Conservation (phyloP, 495 filamentous ascomycete species). For the Neurospora pannonica region DNA sequence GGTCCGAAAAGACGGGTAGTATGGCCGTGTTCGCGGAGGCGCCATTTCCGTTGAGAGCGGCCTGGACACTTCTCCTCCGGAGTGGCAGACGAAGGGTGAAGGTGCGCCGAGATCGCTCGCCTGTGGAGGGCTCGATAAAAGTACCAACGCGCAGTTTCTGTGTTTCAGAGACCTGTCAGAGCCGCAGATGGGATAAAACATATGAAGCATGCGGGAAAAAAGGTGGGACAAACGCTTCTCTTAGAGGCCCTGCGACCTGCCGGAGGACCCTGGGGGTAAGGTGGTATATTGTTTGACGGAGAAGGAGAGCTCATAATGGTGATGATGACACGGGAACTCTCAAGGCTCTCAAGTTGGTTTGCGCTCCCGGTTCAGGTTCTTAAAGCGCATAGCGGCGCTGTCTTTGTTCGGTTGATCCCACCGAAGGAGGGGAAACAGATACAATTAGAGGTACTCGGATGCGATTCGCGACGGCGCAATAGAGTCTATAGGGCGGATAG, state of each 20-base stretch:
- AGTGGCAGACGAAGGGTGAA: slow-evolving; percentile 42
- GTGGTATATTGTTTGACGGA: background rate
- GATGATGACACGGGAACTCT: background rate
- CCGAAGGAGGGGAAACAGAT: background rate
- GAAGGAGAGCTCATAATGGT: slow-evolving; percentile 24
- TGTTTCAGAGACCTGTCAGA: background rate
- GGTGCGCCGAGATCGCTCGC: slow-evolving; percentile 48
- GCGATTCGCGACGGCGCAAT: background rate
- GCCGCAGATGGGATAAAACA: background rate
- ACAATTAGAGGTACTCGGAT: background rate
- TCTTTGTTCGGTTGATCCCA: background rate
- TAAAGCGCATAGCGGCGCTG: background rate
- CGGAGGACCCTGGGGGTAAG: slow-evolving; percentile 3
- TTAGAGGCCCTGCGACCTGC: slow-evolving; percentile 23
- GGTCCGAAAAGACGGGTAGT: slow-evolving; percentile 6
- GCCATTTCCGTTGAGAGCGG: slow-evolving; percentile 11
- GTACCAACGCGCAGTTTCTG: slow-evolving; percentile 53
- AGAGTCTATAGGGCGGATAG: background rate
- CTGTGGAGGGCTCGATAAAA: slow-evolving; percentile 50
- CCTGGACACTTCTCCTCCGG: slow-evolving; percentile 9
- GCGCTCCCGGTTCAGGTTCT: background rate
- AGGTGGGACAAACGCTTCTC: slow-evolving; percentile 20
- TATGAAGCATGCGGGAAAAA: background rate
- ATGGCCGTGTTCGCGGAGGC: slow-evolving; percentile 5
- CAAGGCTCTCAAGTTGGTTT: background rate